Evolutionary conservation across 257 asterid species (phyloP).

Genomic region (Penstemon davidsonii): DNA sequence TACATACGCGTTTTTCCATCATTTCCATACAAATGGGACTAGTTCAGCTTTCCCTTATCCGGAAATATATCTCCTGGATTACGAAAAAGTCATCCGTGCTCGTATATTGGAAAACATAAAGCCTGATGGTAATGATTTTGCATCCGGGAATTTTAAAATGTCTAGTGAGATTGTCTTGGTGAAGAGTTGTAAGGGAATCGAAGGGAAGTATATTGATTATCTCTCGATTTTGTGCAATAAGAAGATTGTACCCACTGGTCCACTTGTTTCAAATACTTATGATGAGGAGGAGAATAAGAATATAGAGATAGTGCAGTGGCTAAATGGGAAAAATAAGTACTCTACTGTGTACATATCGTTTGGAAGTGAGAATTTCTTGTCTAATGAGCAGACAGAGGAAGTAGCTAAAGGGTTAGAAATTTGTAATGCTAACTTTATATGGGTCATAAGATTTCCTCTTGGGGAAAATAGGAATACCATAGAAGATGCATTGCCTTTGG

Average conservation of each 20-base stretch:
- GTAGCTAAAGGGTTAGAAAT: conserved; percentile 32
- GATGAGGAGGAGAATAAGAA: not conserved
- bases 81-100: too few relatives aligned
- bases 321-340: conserved; percentile 19
- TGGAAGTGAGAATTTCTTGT: conserved; percentile 39
- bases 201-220: conserved; percentile 34
- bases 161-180: too few relatives aligned
- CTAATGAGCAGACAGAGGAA: conserved; percentile 30
- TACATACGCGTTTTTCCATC: too few relatives aligned
- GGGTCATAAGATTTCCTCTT: conserved; percentile 35
- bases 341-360: conserved; percentile 40
- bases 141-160: too few relatives aligned
- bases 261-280: conserved; percentile 22
- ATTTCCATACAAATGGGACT: too few relatives aligned
- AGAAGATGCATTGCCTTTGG: conserved; percentile 23
- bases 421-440: conserved; percentile 29
- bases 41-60: too few relatives aligned
- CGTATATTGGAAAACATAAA: too few relatives aligned
- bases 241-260: conserved; percentile 30
- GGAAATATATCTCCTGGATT: too few relatives aligned
- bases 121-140: too few relatives aligned
- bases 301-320: conserved; percentile 32
- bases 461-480: not conserved
- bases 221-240: conserved; percentile 33
- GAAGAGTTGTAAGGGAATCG: conserved; percentile 14